These are phyloP conservation scores for Actinomortierella ambigua DNA, from an alignment of 371 early-diverging fungal species.

Conservation along the genomic window DNA sequence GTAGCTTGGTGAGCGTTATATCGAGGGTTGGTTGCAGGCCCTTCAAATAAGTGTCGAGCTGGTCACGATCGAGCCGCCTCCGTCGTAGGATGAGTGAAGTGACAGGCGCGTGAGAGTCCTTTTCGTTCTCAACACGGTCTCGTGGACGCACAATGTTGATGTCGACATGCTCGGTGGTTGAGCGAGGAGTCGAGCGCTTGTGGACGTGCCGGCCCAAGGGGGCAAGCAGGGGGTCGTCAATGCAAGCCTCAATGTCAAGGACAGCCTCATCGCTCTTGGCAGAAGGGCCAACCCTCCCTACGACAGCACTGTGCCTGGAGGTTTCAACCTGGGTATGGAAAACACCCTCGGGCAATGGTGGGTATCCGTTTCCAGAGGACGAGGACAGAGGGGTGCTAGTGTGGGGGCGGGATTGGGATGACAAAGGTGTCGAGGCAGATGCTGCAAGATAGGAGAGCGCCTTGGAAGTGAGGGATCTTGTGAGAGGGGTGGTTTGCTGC, in stretches of 20 bases:
- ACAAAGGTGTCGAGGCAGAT: neutral
- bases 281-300: neutral
- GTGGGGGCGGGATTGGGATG: neutral
- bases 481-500: too few species aligned
- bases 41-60: slow-evolving; percentile 49
- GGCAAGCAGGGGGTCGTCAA: slow-evolving; percentile 62
- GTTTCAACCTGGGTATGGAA: too few species aligned
- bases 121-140: slow-evolving; percentile 26
- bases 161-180: slow-evolving; percentile 32
- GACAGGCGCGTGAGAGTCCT: slow-evolving; percentile 32
- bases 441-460: neutral
- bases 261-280: slow-evolving; percentile 18
- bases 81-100: slow-evolving; percentile 56
- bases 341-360: too few species aligned
- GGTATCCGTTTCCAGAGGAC: neutral
- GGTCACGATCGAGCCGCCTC: slow-evolving; percentile 48
- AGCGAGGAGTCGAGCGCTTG: slow-evolving; percentile 15
- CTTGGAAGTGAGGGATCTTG: too few species aligned
- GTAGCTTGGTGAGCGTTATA: slow-evolving; percentile 41
- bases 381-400: neutral
- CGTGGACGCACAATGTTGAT: slow-evolving; percentile 31
- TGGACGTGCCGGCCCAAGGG: slow-evolving; percentile 60
- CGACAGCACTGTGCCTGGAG: too few species aligned
- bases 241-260: slow-evolving; percentile 65
- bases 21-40: slow-evolving; percentile 50